A percentile compares a stretch with the other conserved stretches of the same genome.
phyloP scores from a whole-genome alignment of 1,284 basidiomycete species.

The Apiotrichum sp. region DNA sequence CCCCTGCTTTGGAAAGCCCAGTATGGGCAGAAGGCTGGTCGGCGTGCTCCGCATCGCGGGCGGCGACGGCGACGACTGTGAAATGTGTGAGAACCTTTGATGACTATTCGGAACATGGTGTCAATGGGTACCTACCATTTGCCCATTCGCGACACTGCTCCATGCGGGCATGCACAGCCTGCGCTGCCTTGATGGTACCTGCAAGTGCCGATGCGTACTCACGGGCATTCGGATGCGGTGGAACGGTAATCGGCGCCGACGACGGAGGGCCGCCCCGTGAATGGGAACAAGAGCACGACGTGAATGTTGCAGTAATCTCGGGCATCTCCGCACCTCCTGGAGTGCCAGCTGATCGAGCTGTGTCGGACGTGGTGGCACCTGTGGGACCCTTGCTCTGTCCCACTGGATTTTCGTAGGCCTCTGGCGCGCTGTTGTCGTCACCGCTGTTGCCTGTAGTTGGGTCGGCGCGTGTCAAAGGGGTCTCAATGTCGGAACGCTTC shows the following conservation, averaged over 20 bases:
- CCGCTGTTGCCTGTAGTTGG: too few species aligned
- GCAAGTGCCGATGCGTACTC: not conserved
- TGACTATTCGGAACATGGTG: too few species aligned
- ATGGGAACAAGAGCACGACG: not conserved
- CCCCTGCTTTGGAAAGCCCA: too few species aligned
- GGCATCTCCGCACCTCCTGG: not conserved
- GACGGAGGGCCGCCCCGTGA: not conserved
- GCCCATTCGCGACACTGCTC: slow-evolving; percentile 13
- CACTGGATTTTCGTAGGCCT: too few species aligned
- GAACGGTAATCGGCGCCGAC: not conserved
- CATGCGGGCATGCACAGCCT: slow-evolving; percentile 1
- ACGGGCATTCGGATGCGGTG: not conserved
- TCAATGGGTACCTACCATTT: not conserved
- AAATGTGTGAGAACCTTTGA: not conserved
- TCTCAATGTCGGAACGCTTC: too few species aligned
- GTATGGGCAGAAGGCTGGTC: not conserved
- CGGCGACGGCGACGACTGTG: slow-evolving; percentile 8
- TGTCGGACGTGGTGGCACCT: not conserved
- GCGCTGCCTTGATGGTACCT: not conserved
- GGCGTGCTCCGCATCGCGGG: slow-evolving; percentile 4
- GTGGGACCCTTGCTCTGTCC: too few species aligned
- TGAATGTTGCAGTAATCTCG: not conserved
- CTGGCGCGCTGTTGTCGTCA: too few species aligned
- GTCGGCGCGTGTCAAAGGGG: too few species aligned
- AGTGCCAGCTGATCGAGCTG: too few species aligned